Evolutionary conservation across 2,329 filamentous ascomycete genomes (phyloP).

Genomic region (Fonsecaea nubica): DNA sequence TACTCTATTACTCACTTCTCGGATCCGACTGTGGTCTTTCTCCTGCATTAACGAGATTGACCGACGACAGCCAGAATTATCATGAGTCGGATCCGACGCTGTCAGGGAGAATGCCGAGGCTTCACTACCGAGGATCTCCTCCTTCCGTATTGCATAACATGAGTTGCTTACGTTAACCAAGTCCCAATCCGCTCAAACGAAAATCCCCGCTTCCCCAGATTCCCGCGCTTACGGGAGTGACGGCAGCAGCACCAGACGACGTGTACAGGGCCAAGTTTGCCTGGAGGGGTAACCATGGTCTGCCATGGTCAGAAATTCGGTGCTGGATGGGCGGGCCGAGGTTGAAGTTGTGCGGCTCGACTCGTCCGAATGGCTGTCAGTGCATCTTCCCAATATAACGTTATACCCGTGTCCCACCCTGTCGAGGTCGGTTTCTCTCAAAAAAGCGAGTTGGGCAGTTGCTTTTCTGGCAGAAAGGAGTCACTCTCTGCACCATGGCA

Average conservation of each 20-base stretch:
- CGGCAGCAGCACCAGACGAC: neutral
- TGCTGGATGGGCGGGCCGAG: conserved; percentile 5
- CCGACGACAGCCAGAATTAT: no score
- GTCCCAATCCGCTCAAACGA: neutral
- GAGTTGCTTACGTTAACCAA: neutral
- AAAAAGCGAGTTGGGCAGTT: neutral
- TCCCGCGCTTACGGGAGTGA: neutral
- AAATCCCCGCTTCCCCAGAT: neutral
- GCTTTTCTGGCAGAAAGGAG: no score
- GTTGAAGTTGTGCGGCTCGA: neutral
- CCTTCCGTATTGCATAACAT: neutral
- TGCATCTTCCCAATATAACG: conserved; percentile 1
- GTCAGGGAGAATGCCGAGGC: neutral
- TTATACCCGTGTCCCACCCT: neutral
- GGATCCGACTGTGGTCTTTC: no score
- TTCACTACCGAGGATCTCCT: neutral
- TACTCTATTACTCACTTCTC: no score
- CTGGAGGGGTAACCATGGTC: neutral
- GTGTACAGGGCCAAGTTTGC: neutral
- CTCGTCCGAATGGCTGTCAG: neutral
- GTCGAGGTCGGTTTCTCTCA: neutral
- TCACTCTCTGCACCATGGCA: neutral
- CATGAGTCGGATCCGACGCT: no score
- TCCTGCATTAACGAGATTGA: no score
- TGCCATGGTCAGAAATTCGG: neutral